phyloP scores from a whole-genome alignment of 2,329 filamentous ascomycete species.

The Lachnellula hyalina region DNA sequence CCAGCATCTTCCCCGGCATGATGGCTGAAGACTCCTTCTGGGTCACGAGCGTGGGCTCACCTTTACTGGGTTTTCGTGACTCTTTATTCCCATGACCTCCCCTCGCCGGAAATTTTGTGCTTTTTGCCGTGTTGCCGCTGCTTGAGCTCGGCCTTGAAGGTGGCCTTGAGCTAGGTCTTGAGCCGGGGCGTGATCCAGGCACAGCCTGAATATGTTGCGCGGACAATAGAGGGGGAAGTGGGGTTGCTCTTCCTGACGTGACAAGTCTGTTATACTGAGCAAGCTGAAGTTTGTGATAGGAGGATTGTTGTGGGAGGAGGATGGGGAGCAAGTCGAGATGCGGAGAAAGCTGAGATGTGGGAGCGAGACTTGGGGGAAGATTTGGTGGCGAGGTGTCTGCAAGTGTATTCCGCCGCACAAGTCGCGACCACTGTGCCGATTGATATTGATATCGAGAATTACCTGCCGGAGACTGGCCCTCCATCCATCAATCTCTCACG shows the following conservation, averaged over 20 bases:
- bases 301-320: conserved; percentile 53
- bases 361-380: conserved; percentile 24
- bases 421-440: conserved; percentile 32
- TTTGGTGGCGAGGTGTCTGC: conserved; percentile 18
- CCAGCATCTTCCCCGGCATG: conserved; percentile 31
- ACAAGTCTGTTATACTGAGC: conserved; percentile 62
- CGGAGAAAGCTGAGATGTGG: conserved; percentile 32
- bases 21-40: conserved; percentile 44
- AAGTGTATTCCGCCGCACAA: conserved; percentile 32
- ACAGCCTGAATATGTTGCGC: conserved; percentile 51
- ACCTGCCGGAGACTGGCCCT: conserved; percentile 28
- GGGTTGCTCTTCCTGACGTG: conserved; percentile 44
- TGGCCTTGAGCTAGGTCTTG: conserved; percentile 21
- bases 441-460: conserved; percentile 34
- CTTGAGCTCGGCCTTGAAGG: conserved; percentile 49
- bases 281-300: conserved; percentile 56
- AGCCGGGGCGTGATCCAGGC: conserved; percentile 46
- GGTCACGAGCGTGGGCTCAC: conserved; percentile 57
- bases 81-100: conserved; percentile 55
- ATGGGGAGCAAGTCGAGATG: conserved; percentile 52
- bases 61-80: conserved; percentile 51
- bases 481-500: conserved; percentile 29
- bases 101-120: conserved; percentile 44
- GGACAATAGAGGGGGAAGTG: conserved; percentile 50
- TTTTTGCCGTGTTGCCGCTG: conserved; percentile 29